These are phyloP conservation scores for Candida quercuum DNA, from an alignment of 805 yeast genomes.

Conservation along the genomic window DNA sequence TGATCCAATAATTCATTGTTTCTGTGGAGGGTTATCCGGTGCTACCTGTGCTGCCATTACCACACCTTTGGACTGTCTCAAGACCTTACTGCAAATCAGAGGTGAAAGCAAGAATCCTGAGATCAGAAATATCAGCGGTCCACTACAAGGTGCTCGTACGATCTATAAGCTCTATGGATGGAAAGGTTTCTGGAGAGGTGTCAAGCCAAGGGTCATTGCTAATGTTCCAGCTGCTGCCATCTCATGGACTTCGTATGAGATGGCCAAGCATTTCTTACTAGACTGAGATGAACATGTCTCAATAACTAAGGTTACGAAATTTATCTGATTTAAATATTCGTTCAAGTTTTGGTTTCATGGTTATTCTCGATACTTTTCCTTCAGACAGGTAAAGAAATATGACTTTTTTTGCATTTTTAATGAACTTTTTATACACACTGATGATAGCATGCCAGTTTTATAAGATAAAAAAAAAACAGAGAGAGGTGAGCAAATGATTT, in stretches of 20 bases:
- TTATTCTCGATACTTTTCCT: no score
- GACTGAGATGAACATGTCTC: no score
- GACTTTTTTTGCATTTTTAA: no score
- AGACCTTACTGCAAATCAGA: slow-evolving; percentile 85
- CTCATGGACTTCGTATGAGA: slow-evolving; percentile 96
- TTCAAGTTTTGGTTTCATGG: no score
- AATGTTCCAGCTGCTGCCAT: slow-evolving; percentile 96
- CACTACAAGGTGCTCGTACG: slow-evolving; percentile 63
- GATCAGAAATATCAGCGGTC: slow-evolving; percentile 57
- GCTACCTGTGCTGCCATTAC: slow-evolving; percentile 93
- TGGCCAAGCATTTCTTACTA: slow-evolving; percentile 63
- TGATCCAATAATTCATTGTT: slow-evolving; percentile 88
- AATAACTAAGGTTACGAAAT: no score
- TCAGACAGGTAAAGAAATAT: no score
- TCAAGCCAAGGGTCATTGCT: slow-evolving; percentile 85
- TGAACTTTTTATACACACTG: no score
- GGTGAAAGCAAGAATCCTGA: slow-evolving; percentile 41
- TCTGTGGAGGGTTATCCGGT: slow-evolving; percentile 91
- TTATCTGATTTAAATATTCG: no score
- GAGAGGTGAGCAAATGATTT: no score
- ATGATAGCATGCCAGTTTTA: no score
- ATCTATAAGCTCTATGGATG: slow-evolving; percentile 57
- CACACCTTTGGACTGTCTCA: slow-evolving; percentile 90
- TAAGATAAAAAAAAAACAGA: no score
- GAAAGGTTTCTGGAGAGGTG: slow-evolving; percentile 73